Base-by-base conservation (phyloP, 192 early-diverging fungal genomes). In the Haplosporangium gracile region DNA sequence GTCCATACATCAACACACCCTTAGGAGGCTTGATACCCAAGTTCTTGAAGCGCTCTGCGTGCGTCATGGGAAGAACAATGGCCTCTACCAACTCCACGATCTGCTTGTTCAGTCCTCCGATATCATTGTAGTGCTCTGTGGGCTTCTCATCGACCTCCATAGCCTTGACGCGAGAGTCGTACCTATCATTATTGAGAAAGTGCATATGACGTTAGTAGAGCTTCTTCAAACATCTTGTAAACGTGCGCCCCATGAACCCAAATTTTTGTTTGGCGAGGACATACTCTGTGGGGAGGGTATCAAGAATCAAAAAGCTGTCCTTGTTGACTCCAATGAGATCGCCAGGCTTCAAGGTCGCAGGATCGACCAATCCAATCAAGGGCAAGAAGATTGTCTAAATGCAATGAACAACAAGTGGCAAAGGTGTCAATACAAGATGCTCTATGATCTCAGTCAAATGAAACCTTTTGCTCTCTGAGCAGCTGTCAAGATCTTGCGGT, bases 141-240 rank as follows among this genome's bases (percentile, higher is more conserved):
- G 98, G 98, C 90, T 99, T 99, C 88, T 99, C 98, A 76, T 99
- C 98, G 8, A 99, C 98, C 89, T 99, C 98, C 98, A 99, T 99
- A 20, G 97, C 98, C 89, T 99, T 99, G 53, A 98, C 98, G 63
- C 98, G 94, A 40, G 97, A 97, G 89, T 99, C 98, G 81, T 98
- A 99, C 85, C 95, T 95, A 80, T 24, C 42, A n/a, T 32, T 24
- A 34, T 24, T n/a, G 49, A 63, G 73, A 34, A 77, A 38, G n/a
- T 18, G 36, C 29, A 51, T 7, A 47, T 26, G 9, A 77, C 13
- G n/a, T 42, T 39, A 65, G 13, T 4, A 13, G 8, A 26, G 55
- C 0, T 60, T 1, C n/a, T 26, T 26, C 1, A 10, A 13, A 38
- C 34, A 9, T 49, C 10, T 6, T 60, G 18, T 47, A 34, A 68